These are phyloP conservation scores for Starmerella floricola DNA, from an alignment of 805 yeast genomes.

Conservation along the genomic window DNA sequence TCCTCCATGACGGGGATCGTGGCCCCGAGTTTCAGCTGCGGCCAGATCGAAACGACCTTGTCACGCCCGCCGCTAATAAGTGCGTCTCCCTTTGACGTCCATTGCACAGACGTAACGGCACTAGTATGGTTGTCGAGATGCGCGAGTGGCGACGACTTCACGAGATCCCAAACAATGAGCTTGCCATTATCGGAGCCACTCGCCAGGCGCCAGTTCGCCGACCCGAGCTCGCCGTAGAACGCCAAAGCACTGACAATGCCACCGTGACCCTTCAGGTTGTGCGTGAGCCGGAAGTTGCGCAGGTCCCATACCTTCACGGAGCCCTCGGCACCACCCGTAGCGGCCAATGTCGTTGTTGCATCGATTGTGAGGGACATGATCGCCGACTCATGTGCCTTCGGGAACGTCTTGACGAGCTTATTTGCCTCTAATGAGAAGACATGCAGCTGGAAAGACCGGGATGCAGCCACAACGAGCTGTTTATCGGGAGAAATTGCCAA, in stretches of 20 bases:
- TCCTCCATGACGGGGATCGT: constrained; percentile 60
- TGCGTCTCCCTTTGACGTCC: constrained; percentile 40
- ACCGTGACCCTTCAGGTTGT: constrained; percentile 86
- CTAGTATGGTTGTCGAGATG: constrained; percentile 61
- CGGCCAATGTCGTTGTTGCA: constrained; percentile 68
- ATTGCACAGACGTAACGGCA: constrained; percentile 77
- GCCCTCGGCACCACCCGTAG: constrained; percentile 95
- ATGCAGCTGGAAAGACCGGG: constrained; percentile 73
- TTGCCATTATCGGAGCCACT: constrained; percentile 53
- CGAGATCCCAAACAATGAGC: constrained; percentile 51
- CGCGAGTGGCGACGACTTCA: constrained; percentile 54
- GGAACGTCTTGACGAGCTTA: constrained; percentile 13
- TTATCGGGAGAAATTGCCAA: constrained; percentile 71
- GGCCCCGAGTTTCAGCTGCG: constrained; percentile 39
- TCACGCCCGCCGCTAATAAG: constrained; percentile 86
- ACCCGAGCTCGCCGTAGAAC: constrained; percentile 61
- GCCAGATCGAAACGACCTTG: constrained; percentile 50
- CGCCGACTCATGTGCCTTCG: constrained; percentile 51
- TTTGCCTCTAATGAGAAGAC: constrained; percentile 35
- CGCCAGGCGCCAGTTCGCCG: constrained; percentile 58
- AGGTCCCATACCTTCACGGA: constrained; percentile 84
- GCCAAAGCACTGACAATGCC: constrained; percentile 66
- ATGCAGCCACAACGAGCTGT: constrained; percentile 50
- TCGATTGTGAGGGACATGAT: constrained; percentile 69
- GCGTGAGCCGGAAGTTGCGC: constrained; percentile 77